These are phyloP conservation scores for Vitis hybrid DNA, from an alignment of 177 flowering plant genomes.

Conservation along the genomic window DNA sequence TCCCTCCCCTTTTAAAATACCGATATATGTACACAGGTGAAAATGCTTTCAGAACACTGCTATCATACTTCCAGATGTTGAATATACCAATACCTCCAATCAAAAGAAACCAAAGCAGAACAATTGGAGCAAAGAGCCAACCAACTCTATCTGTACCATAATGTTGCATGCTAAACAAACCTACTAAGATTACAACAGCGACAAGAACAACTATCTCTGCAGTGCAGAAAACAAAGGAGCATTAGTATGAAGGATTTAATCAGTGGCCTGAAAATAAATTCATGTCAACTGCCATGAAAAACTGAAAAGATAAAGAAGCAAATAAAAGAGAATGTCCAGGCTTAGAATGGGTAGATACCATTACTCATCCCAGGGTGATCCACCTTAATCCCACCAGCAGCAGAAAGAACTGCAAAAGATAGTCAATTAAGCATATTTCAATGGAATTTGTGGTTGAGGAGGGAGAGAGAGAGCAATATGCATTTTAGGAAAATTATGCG, in stretches of 20 bases:
- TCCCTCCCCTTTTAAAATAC: conserved; percentile 62
- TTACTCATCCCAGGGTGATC: conserved; percentile 64
- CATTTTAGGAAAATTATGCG: no score
- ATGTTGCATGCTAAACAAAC: conserved; percentile 90
- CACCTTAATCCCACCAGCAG: conserved; percentile 84
- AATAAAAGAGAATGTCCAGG: conserved; percentile 1
- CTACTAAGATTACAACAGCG: conserved; percentile 68
- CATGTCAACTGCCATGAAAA: no score
- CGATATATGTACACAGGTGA: conserved; percentile 76
- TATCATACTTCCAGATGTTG: conserved; percentile 78
- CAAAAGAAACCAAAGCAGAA: conserved; percentile 83
- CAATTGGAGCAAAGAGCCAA: conserved; percentile 91
- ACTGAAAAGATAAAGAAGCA: neutral
- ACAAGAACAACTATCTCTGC: conserved; percentile 77
- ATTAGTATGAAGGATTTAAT: neutral
- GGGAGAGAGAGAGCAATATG: no score
- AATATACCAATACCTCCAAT: conserved; percentile 85
- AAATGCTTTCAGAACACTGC: conserved; percentile 70
- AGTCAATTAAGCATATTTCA: neutral
- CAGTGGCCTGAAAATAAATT: neutral
- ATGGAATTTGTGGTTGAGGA: neutral
- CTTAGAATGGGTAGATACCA: conserved; percentile 40
- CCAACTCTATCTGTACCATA: conserved; percentile 89
- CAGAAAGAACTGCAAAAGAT: conserved; percentile 73
- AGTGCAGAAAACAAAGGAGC: conserved; percentile 11